phyloP scores from a whole-genome alignment of 306 rosid species.

The Malus orientalis region DNA sequence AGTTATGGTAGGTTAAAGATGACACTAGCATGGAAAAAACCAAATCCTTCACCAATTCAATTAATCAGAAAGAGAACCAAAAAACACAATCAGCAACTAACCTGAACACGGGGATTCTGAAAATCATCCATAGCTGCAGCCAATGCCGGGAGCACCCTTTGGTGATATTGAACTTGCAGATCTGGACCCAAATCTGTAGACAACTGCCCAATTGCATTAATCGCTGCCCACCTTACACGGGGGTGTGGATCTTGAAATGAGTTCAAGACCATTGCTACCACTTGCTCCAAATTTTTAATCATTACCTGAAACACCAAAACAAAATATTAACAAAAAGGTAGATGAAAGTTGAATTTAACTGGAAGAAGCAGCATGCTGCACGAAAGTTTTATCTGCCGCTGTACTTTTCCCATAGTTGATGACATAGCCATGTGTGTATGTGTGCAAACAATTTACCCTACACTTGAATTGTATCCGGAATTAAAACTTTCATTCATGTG shows the following conservation, averaged over 20 bases:
- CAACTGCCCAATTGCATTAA: slow-evolving; percentile 91
- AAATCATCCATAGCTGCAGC: slow-evolving; percentile 95
- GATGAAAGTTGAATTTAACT: neutral
- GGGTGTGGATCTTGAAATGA: slow-evolving; percentile 94
- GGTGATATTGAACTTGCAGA: slow-evolving; percentile 82
- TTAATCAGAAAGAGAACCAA: neutral
- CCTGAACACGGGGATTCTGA: slow-evolving; percentile 98
- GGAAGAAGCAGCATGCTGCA: neutral
- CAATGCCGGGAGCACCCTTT: slow-evolving; percentile 77
- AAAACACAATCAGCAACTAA: slow-evolving; percentile 14
- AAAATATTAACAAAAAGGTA: neutral
- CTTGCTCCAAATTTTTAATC: slow-evolving; percentile 89
- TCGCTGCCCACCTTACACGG: slow-evolving; percentile 99
- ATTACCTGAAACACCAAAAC: slow-evolving; percentile 53
- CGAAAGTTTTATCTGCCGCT: neutral
- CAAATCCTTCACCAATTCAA: neutral
- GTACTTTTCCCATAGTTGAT: neutral
- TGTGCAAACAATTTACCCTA: neutral
- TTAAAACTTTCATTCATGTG: neutral
- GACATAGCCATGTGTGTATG: neutral
- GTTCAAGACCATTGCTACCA: slow-evolving; percentile 92
- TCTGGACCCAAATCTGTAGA: slow-evolving; percentile 99
- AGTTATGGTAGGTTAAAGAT: neutral
- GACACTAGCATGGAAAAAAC: neutral
- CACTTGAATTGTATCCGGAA: neutral